phyloP scores from a whole-genome alignment of 2,329 filamentous ascomycete genomes.

The Beauveria scarabaeidicola region DNA sequence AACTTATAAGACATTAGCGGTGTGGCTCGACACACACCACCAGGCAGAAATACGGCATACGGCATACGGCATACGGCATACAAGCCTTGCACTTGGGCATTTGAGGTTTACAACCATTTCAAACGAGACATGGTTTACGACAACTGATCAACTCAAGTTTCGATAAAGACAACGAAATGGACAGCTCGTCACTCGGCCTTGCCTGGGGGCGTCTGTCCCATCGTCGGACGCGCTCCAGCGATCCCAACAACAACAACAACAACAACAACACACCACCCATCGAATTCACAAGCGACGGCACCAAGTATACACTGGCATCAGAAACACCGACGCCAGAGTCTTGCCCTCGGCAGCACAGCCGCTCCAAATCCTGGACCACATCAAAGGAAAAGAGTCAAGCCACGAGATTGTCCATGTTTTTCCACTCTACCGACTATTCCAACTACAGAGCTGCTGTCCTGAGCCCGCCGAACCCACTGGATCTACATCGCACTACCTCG shows the following conservation, averaged over 20 bases:
- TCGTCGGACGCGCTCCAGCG: slow-evolving; percentile 3
- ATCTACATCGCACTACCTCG: neutral
- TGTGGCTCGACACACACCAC: neutral
- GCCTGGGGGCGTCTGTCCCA: slow-evolving; percentile 10
- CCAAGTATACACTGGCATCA: neutral
- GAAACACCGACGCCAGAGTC: neutral
- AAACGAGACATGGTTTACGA: slow-evolving; percentile 3
- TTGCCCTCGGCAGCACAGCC: neutral
- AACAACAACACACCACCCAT: neutral
- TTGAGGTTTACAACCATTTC: neutral
- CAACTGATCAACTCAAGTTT: neutral
- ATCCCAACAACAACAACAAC: neutral
- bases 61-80: neutral
- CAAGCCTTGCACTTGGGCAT: neutral
- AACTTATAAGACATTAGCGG: slow-evolving; percentile 1
- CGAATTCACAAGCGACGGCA: slow-evolving; percentile 3
- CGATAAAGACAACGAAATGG: neutral
- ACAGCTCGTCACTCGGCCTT: neutral
- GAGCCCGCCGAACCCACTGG: neutral
- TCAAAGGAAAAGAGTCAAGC: neutral
- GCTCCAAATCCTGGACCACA: slow-evolving; percentile 5
- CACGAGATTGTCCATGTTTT: neutral
- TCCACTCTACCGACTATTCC: neutral
- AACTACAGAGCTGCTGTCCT: neutral
- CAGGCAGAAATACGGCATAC: neutral